Evolutionary conservation across 2,329 filamentous ascomycete genomes (phyloP).

Genomic region (Hymenoscyphus occultus): DNA sequence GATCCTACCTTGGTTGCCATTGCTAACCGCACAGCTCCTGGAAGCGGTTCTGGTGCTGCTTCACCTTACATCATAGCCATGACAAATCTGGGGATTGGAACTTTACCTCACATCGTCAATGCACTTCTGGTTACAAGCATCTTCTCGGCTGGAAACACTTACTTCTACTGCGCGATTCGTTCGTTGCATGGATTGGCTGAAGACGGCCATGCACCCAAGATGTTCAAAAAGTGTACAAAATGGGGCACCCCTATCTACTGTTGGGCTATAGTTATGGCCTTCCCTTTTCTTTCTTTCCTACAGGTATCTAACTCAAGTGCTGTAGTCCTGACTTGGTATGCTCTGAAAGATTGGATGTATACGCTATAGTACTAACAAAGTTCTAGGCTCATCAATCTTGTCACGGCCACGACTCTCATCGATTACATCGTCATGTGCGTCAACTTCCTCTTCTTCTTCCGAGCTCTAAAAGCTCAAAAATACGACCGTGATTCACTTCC

Average conservation of each 20-base stretch:
- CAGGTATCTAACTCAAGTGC: constrained; percentile 51
- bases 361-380: background rate
- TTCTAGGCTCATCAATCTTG: constrained; percentile 42
- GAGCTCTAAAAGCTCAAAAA: constrained; percentile 65
- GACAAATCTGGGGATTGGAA: constrained; percentile 60
- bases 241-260: constrained; percentile 55
- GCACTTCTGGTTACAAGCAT: constrained; percentile 52
- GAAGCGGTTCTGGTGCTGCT: constrained; percentile 42
- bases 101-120: constrained; percentile 66
- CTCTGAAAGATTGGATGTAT: background rate
- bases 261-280: constrained; percentile 53
- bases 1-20: constrained; percentile 50
- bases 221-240: constrained; percentile 60
- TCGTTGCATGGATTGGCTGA: constrained; percentile 67
- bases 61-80: constrained; percentile 55
- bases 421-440: constrained; percentile 67
- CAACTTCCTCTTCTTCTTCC: constrained; percentile 69
- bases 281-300: constrained; percentile 70
- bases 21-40: constrained; percentile 42
- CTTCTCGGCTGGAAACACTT: constrained; percentile 59
- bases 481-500: constrained; percentile 62
- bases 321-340: constrained; percentile 40
- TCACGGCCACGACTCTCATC: constrained; percentile 52
- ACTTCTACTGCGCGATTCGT: constrained; percentile 64
- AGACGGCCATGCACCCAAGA: constrained; percentile 60